phyloP scores from a whole-genome alignment of 768 basidiomycete species.

The Cytidiella melzeri region DNA sequence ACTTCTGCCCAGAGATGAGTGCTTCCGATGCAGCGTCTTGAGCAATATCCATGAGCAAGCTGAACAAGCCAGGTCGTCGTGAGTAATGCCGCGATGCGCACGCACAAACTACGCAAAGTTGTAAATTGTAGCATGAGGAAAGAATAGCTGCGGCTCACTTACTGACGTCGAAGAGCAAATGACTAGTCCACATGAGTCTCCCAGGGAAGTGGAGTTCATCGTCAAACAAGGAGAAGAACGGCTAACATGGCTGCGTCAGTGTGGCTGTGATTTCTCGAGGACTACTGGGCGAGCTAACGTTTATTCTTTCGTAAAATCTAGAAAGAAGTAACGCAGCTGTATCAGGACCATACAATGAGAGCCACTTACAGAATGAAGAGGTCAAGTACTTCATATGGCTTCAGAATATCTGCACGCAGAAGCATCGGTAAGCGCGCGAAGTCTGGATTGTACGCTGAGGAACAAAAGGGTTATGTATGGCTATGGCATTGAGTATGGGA shows the following conservation, averaged over 20 bases:
- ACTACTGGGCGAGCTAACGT: conserved; percentile 31
- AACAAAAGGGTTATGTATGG: background rate
- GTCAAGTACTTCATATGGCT: conserved; percentile 26
- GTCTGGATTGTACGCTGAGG: conserved; percentile 2
- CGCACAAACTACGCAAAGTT: conserved; percentile 42
- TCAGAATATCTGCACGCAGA: conserved; percentile 1
- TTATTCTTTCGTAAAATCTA: conserved; percentile 45
- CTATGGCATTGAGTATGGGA: too few relatives aligned
- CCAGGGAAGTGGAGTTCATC: conserved; percentile 41
- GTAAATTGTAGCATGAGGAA: background rate
- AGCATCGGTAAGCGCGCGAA: conserved; percentile 5
- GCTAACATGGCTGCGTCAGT: too few relatives aligned
- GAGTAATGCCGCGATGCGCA: conserved; percentile 55
- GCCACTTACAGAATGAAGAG: conserved; percentile 46
- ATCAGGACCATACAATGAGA: background rate
- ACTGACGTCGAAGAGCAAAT: conserved; percentile 51
- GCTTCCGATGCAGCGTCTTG: conserved; percentile 45
- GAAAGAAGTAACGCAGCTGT: background rate
- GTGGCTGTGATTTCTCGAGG: too few relatives aligned
- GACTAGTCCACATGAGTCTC: conserved; percentile 39
- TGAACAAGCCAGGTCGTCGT: conserved; percentile 42
- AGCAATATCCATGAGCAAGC: conserved; percentile 48
- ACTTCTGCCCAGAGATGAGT: conserved; percentile 44
- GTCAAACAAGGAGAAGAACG: conserved; percentile 48
- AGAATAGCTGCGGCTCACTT: conserved; percentile 24